A percentile compares a stretch with the other conserved stretches of the same genome.
These are phyloP conservation scores for Stachybotrys echinatus DNA, from an alignment of 2,329 filamentous ascomycete genomes.

Conservation along the genomic window DNA sequence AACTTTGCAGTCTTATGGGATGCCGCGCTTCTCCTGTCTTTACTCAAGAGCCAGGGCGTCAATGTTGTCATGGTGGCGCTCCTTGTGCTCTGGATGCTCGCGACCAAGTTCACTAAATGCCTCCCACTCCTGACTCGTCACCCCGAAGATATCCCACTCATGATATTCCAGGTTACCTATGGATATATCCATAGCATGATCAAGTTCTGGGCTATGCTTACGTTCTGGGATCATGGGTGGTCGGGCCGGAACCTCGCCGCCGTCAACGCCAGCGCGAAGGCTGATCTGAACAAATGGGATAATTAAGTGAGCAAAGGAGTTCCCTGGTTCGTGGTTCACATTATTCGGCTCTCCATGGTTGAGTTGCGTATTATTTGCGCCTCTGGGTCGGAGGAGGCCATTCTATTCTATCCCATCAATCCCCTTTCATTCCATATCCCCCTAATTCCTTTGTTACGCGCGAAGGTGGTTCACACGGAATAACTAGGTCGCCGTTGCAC, in stretches of 20 bases:
- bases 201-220: slow-evolving; percentile 51
- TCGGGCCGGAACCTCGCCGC: slow-evolving; percentile 18
- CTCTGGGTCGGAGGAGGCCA: no score
- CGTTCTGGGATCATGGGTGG: slow-evolving; percentile 42
- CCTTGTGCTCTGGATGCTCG: slow-evolving; percentile 40
- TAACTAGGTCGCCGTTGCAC: no score
- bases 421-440: no score
- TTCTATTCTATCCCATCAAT: no score
- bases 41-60: slow-evolving; percentile 1
- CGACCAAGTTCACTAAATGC: slow-evolving; percentile 54
- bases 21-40: slow-evolving; percentile 28
- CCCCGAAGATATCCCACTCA: slow-evolving; percentile 44
- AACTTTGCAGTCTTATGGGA: slow-evolving; percentile 55
- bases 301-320: no score
- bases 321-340: no score
- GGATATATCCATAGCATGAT: slow-evolving; percentile 53
- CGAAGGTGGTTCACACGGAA: no score
- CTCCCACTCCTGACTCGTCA: slow-evolving; percentile 44
- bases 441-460: no score
- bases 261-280: slow-evolving; percentile 6
- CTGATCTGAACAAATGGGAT: background rate
- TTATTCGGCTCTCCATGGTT: no score
- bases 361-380: no score
- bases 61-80: background rate
- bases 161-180: slow-evolving; percentile 47